Percentiles rank a stretch among this genome's conserved stretches.
Conservation (phyloP, 768 basidiomycete genomes). For the Kwoniella europaea region DNA sequence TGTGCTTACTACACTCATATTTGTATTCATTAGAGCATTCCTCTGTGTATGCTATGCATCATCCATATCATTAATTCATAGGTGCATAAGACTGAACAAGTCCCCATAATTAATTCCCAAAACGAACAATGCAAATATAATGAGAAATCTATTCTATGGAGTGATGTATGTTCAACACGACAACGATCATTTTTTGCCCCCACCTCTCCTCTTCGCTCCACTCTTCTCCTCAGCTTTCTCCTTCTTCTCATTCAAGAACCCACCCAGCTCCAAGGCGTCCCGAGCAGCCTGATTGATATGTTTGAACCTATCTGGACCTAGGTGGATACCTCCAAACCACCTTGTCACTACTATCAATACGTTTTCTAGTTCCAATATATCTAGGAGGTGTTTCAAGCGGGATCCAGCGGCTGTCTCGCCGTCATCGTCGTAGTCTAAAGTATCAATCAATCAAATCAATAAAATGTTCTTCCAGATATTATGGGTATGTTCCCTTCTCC, state of each 20-base stretch:
- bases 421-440: constrained; percentile 87
- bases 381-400: constrained; percentile 84
- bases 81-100: too few species aligned
- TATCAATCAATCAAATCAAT: background rate
- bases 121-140: too few species aligned
- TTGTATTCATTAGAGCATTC: too few species aligned
- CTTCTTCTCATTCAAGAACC: constrained; percentile 71
- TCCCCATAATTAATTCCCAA: too few species aligned
- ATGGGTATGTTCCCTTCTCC: too few species aligned
- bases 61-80: too few species aligned
- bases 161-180: background rate
- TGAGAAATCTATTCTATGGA: too few species aligned
- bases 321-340: constrained; percentile 88
- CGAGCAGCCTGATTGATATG: constrained; percentile 96
- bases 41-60: too few species aligned
- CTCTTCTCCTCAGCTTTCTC: constrained; percentile 60
- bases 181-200: constrained; percentile 12
- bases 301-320: constrained; percentile 75
- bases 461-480: too few species aligned
- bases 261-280: constrained; percentile 83
- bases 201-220: constrained; percentile 32
- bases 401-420: constrained; percentile 92
- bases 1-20: too few species aligned
- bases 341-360: constrained; percentile 91
- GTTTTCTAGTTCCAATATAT: constrained; percentile 73